Evolutionary conservation across 306 rosid genomes (phyloP), one percentile per base, ranked within the genome.

Genomic region (Hippophae tibetana): DNA sequence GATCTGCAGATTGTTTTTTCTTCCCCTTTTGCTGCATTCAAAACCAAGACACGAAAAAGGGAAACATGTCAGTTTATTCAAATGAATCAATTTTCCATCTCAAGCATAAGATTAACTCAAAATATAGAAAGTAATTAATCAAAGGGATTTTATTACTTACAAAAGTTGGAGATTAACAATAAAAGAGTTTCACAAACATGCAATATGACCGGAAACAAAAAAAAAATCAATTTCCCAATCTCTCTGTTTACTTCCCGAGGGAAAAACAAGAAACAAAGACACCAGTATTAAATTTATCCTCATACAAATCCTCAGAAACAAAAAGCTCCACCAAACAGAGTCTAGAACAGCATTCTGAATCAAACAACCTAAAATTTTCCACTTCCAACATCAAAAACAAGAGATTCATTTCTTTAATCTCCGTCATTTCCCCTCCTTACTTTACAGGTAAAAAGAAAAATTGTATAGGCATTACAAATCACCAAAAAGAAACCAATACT

Each of bases 1-100:
- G 12, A 65, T 7, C 67, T 41, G 54, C 42, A 42, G 47, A 60
- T 53, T 57, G 64, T 18, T 60, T 54, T 47, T 54, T 47, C 70
- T 57, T 60, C 45, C 42, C 55, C 71, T 13, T 69, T 56, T 58
- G 70, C 88, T 82, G 83, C 79, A 65, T 44, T 61, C 61, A 64
- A 62, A 26, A 64, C 60, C 63, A 58, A 63, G 6, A 44, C 49
- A 61, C n/a, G 9, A 50, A 14, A 44, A 25, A 13, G 11, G 58
- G 3, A 7, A 48, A 43, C 53, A 71, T n/a, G 38, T 42, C 58
- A 67, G 42, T 13, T 10, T 51, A 54, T 53, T 57, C 66, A 31
- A 18, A 31, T 31, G 38, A 31, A 31, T 31, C 38, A 31, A 72
- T 51, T 10, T 54, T 52, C 5, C 52, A 31, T 48, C 5, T 12